Base-by-base conservation (phyloP, 345 rosid species). In the Clausena lansium region DNA sequence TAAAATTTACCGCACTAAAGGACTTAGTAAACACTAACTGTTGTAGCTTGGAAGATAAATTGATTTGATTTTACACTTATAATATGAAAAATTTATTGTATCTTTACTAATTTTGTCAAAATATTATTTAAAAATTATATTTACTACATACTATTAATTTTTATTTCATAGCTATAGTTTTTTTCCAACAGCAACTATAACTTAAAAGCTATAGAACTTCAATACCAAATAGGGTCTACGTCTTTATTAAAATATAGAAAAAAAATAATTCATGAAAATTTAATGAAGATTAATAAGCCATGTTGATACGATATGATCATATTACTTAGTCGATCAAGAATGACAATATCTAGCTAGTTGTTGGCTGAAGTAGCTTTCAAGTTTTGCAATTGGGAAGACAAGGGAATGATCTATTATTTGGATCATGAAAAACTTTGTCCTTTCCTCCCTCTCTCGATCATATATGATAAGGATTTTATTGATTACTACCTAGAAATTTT, bases 21-120 rank as follows among this genome's bases (percentile, higher is more conserved):
- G 10, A 0, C 0, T 41, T 41, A 2, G 13, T 41, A 2, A 41
- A 10, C 50, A 41, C 1, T 41, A 41, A 0, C 2, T 3, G 0
- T 2, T 11, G 11, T 0, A 11, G 2, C 11, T 41, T 3, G 0
- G 1, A 41, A 10, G 0, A 0, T 41, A 41, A 41, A 41, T 41
- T 10, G 4, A 41, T 41, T 41, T 41, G 0, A 41, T 41, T 41
- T 41, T 11, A 41, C 0, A 10, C 0, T 2, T 41, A 0, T 41
- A 11, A 10, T 0, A 41, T 41, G 3, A 3, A 30, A 41, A 41
- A 11, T 41, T 0, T 0, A 11, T 41, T 41, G 11, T 41, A 11
- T 41, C 0, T 41, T 41, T 41, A 11, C 5, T 41, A 41, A 41
- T 41, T 41, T 41, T 9, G 0, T 2, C 1, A 2, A 41, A 41